Evolutionary conservation across 768 basidiomycete species (phyloP), one percentile per base, ranked within the genome.

Genomic region (Boletus sp.): DNA sequence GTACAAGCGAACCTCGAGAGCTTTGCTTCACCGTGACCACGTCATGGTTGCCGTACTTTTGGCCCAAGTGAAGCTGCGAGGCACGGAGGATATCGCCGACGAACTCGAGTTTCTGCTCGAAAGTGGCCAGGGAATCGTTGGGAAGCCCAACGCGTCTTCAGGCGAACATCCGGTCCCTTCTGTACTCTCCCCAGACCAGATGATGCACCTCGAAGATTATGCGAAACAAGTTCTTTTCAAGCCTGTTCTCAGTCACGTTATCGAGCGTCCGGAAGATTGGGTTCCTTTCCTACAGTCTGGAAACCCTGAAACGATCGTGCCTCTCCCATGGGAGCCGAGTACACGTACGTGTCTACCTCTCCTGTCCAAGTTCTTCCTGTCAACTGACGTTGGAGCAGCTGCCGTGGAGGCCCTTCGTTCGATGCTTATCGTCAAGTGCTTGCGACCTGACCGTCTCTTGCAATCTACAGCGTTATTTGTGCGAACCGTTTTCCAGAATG

Each of bases 71-170:
- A 93, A 93, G 70, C 70, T 95, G 15, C 84, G 90, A 44, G 87
- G 89, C 17, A 65, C 84, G 15, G 90, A 91, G 67, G 91, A 92
- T 45, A 87, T 92, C 41, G 70, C 77, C 3, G 92, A 95, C 18
- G 95, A 96, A 67, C 71, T 96, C 18, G 94, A 97, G 67, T 92
- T 94, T 74, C 75, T 98, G n/a, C 78, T 98, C 42, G 95, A 98
- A 68, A 88, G 90, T 62, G 88, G 90, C 6, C 89, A 92, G 47
- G 82, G 81, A 18, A 76, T 83, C 18, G 68, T 80, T 50, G 69
- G 64, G n/a, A 62, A 71, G 55, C 66, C 79, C 24, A 65, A 68
- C 33, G 50, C 71, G 1, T 68, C 74, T 35, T 57, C 75, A 4
- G 65, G 72, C 18, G 75, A 75, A 33, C 68, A 77, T 52, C 66